A percentile compares a stretch with the other conserved stretches of the same genome.
These are phyloP conservation scores for Chromosphaera perkinsii DNA, from an alignment of 208 protist species.

Conservation along the genomic window DNA sequence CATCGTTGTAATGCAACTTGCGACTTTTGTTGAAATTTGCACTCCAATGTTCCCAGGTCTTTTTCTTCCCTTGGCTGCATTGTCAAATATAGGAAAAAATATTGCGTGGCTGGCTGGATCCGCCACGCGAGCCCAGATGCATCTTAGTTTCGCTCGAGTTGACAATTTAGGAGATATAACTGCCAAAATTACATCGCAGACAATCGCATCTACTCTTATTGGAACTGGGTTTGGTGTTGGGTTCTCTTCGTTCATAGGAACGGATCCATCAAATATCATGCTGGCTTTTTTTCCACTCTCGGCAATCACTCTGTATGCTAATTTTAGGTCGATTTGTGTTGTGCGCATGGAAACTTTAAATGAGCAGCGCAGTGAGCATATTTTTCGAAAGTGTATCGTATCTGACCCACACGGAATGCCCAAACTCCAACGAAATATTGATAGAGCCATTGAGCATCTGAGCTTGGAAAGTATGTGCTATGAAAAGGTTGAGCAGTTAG, in stretches of 20 bases:
- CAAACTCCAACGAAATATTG: neutral
- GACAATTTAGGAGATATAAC: conserved; percentile 44
- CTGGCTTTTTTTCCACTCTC: neutral
- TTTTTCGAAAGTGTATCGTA: neutral
- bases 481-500: neutral
- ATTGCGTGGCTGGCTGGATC: conserved; percentile 42
- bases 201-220: conserved; percentile 23
- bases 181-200: conserved; percentile 46
- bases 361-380: neutral
- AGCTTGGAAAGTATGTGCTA: neutral
- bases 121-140: conserved; percentile 42
- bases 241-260: neutral
- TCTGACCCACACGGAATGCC: neutral
- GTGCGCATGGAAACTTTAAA: conserved; percentile 4
- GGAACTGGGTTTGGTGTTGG: conserved; percentile 39
- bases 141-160: conserved; percentile 33
- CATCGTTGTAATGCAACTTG: conserved; percentile 14
- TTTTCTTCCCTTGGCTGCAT: conserved; percentile 44
- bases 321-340: neutral
- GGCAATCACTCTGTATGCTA: neutral
- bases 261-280: neutral
- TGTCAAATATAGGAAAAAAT: conserved; percentile 42
- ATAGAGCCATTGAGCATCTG: neutral
- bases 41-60: conserved; percentile 34
- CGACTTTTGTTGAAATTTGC: conserved; percentile 34